Evolutionary conservation across 1,284 basidiomycete species (phyloP).

Genomic region (Austroboletus rostrupii): DNA sequence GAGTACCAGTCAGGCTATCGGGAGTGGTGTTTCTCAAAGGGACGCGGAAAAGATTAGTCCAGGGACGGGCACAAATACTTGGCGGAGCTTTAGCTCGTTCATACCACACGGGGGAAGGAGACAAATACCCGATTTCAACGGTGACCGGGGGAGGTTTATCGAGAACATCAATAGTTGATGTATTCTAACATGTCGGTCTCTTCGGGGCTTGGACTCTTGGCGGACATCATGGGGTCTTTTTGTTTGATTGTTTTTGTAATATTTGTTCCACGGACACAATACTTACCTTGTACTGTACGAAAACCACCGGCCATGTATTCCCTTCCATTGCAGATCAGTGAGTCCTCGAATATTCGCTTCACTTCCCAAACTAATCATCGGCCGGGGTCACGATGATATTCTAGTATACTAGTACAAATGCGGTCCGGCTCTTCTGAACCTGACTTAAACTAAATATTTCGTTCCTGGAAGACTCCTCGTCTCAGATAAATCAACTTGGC

Average conservation of each 20-base stretch:
- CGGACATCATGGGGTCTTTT: neutral
- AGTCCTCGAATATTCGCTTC: no score
- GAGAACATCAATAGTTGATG: conserved; percentile 16
- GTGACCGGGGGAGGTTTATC: conserved; percentile 22
- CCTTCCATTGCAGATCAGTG: no score
- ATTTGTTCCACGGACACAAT: neutral
- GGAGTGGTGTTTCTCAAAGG: conserved; percentile 17
- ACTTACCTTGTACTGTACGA: neutral
- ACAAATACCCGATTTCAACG: neutral
- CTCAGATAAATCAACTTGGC: no score
- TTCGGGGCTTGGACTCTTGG: no score
- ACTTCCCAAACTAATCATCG: no score
- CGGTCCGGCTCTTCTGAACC: no score
- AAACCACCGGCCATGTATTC: no score
- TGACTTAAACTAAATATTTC: no score
- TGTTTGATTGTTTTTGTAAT: neutral
- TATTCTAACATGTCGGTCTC: neutral
- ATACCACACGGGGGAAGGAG: conserved; percentile 9
- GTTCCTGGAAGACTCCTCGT: no score
- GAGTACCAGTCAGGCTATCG: conserved; percentile 4
- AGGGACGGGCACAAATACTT: conserved; percentile 40
- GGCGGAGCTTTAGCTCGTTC: conserved; percentile 8
- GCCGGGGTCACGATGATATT: no score
- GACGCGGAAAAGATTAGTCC: conserved; percentile 48
- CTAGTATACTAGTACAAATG: no score